Base-by-base conservation (phyloP, 2,329 filamentous ascomycete species). In the Arachnomyces sp. region DNA sequence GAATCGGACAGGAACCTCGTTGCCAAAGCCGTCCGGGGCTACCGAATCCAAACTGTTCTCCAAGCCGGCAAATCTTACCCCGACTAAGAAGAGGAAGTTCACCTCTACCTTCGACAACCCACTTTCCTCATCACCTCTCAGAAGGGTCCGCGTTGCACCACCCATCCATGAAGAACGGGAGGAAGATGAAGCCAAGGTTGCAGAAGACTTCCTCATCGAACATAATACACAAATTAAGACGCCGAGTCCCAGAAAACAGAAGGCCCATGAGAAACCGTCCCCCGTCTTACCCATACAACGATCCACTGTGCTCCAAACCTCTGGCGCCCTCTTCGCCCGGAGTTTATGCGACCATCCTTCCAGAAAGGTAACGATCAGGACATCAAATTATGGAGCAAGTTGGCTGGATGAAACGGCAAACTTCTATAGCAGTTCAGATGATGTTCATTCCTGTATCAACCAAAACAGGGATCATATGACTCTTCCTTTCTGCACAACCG, bases 401-500 rank as follows among this genome's bases (percentile, higher is more conserved):
- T 80, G 75, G 76, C 71, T 73, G 55, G 67, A 74, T 49, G 68
- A 79, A 53, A 77, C 76, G 3, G 67, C 72, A 17, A 61, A 71
- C 41, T 82, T 82, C 56, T 76, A 78, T 54, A 77, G 73, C 28
- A 62, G 65, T 25, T 66, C 76, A 5, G 64, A 69, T 7, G 78
- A 82, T 51, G 54, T 64, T 12, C 68, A 79, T 51, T 55, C 60
- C 12, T 72, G 74, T 42, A 53, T 62, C 20, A 68, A 66, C 29
- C 51, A 57, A 28, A 49, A 57, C 4, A 57, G 58, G 6, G 59
- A 61, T 28, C 54, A 57, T 12, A 58, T 67, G 32, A 67, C 72
- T 2, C 61, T 83, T 28, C 81, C 81, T 3, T 84, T 84, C 55
- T 83, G 78, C 57, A 75, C 74, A 31, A 69, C 76, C 32, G 70